These are phyloP conservation scores for Rhypophila decipiens DNA, from an alignment of 495 filamentous ascomycete genomes.

Conservation along the genomic window DNA sequence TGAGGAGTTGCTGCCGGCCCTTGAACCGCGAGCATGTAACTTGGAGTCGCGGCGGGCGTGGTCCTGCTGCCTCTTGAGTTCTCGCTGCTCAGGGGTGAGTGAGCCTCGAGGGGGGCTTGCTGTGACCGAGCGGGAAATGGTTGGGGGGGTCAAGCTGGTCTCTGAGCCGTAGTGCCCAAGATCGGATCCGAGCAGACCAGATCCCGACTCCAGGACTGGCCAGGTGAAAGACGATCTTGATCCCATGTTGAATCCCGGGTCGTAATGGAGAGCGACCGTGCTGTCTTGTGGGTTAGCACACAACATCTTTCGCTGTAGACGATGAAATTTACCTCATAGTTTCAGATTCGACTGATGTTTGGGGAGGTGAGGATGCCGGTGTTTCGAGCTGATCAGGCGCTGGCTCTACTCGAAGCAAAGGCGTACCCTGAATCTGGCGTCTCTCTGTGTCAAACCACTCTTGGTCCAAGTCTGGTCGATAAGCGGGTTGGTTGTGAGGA, in stretches of 20 bases:
- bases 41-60: constrained; percentile 39
- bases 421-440: constrained; percentile 22
- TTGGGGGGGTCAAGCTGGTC: constrained; percentile 37
- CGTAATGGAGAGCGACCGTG: constrained; percentile 40
- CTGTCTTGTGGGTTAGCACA: constrained; percentile 22
- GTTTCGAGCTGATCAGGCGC: constrained; percentile 21
- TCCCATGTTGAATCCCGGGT: constrained; percentile 40
- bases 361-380: constrained; percentile 22
- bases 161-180: constrained; percentile 33
- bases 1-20: constrained; percentile 36
- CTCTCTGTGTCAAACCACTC: constrained; percentile 26
- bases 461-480: constrained; percentile 20
- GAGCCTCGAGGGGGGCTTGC: constrained; percentile 39
- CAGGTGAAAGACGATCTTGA: constrained; percentile 37
- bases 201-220: constrained; percentile 35
- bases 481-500: constrained; percentile 23
- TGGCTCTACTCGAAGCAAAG: constrained; percentile 29
- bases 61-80: constrained; percentile 43
- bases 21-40: constrained; percentile 29
- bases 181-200: constrained; percentile 33
- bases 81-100: constrained; percentile 42
- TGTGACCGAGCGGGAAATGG: constrained; percentile 37
- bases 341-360: constrained; percentile 18
- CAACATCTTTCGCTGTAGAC: not conserved
- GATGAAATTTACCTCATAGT: constrained; percentile 37